These are phyloP conservation scores for Scheffersomyces cryptocercus DNA, from an alignment of 1,139 yeast genomes.

Conservation along the genomic window DNA sequence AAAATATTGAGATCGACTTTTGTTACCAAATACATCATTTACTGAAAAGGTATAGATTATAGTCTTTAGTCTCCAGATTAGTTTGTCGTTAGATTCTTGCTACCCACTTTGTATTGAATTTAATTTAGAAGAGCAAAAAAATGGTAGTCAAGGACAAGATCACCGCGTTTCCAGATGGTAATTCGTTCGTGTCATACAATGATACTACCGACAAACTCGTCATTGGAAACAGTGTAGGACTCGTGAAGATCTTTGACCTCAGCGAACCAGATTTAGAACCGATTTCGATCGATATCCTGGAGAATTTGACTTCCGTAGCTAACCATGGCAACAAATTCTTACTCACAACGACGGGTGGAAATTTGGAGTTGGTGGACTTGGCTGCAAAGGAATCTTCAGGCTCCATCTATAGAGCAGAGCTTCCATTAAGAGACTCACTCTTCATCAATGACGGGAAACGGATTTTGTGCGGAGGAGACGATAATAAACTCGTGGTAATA, in stretches of 20 bases:
- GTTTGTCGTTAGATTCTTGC: too few species aligned
- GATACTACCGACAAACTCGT: conserved; percentile 35
- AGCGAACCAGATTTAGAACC: conserved; percentile 55
- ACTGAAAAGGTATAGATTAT: too few species aligned
- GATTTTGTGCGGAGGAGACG: conserved; percentile 77
- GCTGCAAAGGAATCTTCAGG: conserved; percentile 20
- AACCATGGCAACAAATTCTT: conserved; percentile 21
- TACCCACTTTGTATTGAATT: too few species aligned
- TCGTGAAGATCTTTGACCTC: conserved; percentile 50
- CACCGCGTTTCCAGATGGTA: conserved; percentile 49
- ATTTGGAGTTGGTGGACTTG: conserved; percentile 32
- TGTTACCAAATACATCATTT: too few species aligned
- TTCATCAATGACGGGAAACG: conserved; percentile 73
- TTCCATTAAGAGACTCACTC: conserved; percentile 66
- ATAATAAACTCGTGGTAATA: conserved; percentile 58
- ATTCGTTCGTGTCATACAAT: conserved; percentile 43
- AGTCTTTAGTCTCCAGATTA: too few species aligned
- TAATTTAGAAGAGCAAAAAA: background rate
- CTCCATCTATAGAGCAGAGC: conserved; percentile 44
- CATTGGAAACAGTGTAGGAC: conserved; percentile 52
- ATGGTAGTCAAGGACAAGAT: conserved; percentile 22
- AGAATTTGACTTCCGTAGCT: conserved; percentile 38
- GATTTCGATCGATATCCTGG: conserved; percentile 50
- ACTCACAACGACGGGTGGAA: conserved; percentile 38
- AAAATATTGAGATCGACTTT: too few species aligned